phyloP scores from a whole-genome alignment of 1,284 basidiomycete species.

The Cutaneotrichosporon daszewskae region DNA sequence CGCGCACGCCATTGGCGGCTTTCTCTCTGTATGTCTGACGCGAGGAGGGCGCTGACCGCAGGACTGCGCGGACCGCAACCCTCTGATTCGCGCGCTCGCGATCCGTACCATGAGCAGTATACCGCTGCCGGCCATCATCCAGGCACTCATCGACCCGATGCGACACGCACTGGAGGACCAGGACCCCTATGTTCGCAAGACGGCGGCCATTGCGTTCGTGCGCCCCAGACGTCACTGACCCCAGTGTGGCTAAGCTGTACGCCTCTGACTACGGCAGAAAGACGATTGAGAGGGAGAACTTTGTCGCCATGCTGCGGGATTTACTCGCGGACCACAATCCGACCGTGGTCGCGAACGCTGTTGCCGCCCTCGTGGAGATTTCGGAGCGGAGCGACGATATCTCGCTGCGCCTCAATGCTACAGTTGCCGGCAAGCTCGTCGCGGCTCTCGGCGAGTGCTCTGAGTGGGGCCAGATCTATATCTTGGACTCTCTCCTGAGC shows the following conservation, averaged over 20 bases:
- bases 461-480: conserved; percentile 99
- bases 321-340: conserved; percentile 83
- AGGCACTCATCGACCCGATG: conserved; percentile 91
- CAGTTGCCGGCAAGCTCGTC: conserved; percentile 63
- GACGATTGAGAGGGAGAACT: conserved; percentile 87
- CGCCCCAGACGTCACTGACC: too few species aligned
- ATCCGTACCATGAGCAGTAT: conserved; percentile 97
- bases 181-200: conserved; percentile 96
- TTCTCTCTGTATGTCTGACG: conserved; percentile 58
- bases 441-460: conserved; percentile 97
- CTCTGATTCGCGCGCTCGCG: conserved; percentile 88
- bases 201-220: conserved; percentile 69
- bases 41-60: conserved; percentile 36
- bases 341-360: conserved; percentile 95
- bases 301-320: conserved; percentile 71
- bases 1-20: conserved; percentile 94
- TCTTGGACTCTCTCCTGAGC: conserved; percentile 86
- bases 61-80: conserved; percentile 92
- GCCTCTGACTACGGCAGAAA: conserved; percentile 76
- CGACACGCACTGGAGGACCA: conserved; percentile 86
- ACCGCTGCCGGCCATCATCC: conserved; percentile 93
- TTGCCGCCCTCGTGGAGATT: conserved; percentile 91
- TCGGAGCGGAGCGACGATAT: conserved; percentile 54
- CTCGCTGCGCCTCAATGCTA: conserved; percentile 46
- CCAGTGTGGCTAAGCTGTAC: conserved; percentile 83